Evolutionary conservation across 306 rosid species (phyloP).

Genomic region (Lablab purpureus): DNA sequence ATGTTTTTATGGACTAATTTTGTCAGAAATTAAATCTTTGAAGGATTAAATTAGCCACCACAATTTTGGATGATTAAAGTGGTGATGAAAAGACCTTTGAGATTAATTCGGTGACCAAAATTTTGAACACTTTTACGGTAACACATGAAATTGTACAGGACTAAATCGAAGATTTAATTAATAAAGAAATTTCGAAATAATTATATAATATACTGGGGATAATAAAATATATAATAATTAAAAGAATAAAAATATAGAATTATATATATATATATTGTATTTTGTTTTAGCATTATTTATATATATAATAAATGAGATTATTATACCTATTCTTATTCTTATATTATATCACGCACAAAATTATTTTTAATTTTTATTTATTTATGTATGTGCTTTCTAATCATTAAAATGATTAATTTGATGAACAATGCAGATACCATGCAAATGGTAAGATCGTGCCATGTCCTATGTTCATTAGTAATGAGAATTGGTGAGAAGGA

Average conservation of each 20-base stretch:
- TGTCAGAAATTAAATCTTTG: not conserved
- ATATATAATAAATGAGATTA: not conserved
- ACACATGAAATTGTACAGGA: not conserved
- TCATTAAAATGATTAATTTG: not conserved
- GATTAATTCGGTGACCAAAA: not conserved
- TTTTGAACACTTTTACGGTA: not conserved
- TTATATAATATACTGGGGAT: not conserved
- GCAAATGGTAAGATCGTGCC: not conserved
- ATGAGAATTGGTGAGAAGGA: not conserved
- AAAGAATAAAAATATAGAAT: not conserved
- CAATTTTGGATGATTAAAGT: not conserved
- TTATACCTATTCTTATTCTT: not conserved
- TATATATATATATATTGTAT: not conserved
- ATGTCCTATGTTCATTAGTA: not conserved
- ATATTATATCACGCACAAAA: not conserved
- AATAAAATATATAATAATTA: not conserved
- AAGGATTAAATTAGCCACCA: not conserved
- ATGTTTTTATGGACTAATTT: not conserved
- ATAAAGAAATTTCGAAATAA: not conserved
- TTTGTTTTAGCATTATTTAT: not conserved
- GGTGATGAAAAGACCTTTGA: not conserved
- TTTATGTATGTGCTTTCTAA: not conserved
- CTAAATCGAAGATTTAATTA: not conserved
- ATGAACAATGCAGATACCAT: not conserved
- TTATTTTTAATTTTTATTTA: not conserved